Base-by-base conservation (phyloP, 2,329 filamentous ascomycete species). In the Fusarium beomiforme region DNA sequence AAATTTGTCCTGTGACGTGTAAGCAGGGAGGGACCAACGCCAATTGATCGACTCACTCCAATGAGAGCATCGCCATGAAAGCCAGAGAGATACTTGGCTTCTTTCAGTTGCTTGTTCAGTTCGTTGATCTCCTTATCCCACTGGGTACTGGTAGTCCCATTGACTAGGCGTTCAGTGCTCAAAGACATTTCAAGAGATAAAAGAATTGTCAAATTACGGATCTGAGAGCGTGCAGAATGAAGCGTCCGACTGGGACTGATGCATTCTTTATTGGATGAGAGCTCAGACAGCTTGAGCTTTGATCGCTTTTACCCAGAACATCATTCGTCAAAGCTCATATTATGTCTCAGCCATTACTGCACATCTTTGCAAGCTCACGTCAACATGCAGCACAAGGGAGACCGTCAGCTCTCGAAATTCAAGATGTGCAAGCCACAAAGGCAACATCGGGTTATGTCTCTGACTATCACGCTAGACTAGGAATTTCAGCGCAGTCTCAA, bases 21-120 rank as follows among this genome's bases (percentile, higher is more conserved):
- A 1, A 60, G 49, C 1, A 2, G 11, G 13, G 17, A 5, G 23
- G 33, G 7, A 3, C 12, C 1, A 4, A 12, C 11, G 6, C 2
- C 3, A 36, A 5, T 19, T 43, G n/a, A 13, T 24, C 4, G 5
- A 21, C 58, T 17, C 24, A 60, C 58, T 26, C 58, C 58, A 8
- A 60, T 60, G n/a, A 60, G 41, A 5, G 58, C 39, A 60, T 60
- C 58, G 11, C 58, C 58, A 9, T 60, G 58, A 24, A 60, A 60
- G 8, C 49, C 58, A 17, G 49, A 33, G 3, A 60, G n/a, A 14
- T 60, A 60, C 4, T 56, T 46, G n/a, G 58, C 58, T 1, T 56
- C 49, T 7, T 31, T 56, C 41, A 56, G 4, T 6, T 60, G 39
- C 9, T 21, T 29, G 13, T 60, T 60, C 10, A 60, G 24, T 2